Percentiles rank a stretch among this genome's conserved stretches.
Evolutionary conservation across 192 early-diverging fungal genomes (phyloP).

Genomic region (Coemansia nantahalensis): DNA sequence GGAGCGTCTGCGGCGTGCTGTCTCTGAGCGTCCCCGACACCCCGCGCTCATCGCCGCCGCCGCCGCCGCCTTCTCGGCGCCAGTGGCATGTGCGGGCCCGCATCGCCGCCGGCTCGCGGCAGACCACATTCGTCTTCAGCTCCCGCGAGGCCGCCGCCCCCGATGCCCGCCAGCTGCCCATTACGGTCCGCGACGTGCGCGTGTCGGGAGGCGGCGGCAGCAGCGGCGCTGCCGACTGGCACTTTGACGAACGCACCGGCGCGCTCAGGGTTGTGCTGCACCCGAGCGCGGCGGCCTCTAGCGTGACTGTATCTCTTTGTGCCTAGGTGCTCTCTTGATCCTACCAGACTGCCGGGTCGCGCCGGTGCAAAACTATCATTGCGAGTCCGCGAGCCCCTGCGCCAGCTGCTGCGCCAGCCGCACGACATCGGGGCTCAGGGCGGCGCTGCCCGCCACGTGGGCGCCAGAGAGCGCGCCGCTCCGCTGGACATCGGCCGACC

Average conservation of each 20-base stretch:
- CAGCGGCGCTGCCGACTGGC: slow-evolving; percentile 2
- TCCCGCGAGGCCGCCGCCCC: slow-evolving; percentile 8
- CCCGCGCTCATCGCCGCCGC: slow-evolving; percentile 1
- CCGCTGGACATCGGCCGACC: slow-evolving; percentile 9
- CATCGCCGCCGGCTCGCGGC: slow-evolving; percentile 1
- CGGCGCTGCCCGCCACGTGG: background rate
- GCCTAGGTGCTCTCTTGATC: too few relatives aligned
- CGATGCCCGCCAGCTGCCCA: background rate
- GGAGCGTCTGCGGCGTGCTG: slow-evolving; percentile 28
- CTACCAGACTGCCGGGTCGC: too few relatives aligned
- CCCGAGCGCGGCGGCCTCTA: too few relatives aligned
- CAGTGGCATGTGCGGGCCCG: slow-evolving; percentile 32
- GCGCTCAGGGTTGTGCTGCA: slow-evolving; percentile 6
- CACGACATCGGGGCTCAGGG: background rate
- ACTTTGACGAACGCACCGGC: slow-evolving; percentile 5
- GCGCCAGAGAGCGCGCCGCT: slow-evolving; percentile 1
- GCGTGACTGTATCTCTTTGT: too few relatives aligned
- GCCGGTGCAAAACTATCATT: background rate
- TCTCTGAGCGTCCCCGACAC: background rate
- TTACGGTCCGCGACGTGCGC: slow-evolving; percentile 13
- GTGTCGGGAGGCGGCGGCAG: slow-evolving; percentile 8
- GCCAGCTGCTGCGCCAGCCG: too few relatives aligned
- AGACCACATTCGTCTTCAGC: slow-evolving; percentile 10
- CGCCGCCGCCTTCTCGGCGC: background rate
- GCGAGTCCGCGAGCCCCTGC: too few relatives aligned